phyloP scores from a whole-genome alignment of 345 rosid genomes.

The Linum usitatissimum region DNA sequence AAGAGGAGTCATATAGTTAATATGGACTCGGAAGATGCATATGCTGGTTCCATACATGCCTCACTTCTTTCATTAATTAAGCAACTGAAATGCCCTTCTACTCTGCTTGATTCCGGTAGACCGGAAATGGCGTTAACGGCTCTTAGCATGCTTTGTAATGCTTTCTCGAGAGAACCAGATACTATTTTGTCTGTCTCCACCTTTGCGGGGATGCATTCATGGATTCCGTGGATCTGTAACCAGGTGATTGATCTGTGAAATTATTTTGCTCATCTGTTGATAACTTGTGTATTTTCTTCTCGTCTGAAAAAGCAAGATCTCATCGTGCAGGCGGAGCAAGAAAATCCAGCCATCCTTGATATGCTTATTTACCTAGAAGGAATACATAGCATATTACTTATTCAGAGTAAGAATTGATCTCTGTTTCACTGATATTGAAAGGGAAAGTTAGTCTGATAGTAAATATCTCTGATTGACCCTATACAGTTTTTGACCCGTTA shows the following conservation, averaged over 20 bases:
- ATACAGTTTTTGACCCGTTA: not conserved
- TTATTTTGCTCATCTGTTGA: constrained; percentile 4
- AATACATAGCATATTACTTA: constrained; percentile 48
- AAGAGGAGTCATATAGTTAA: constrained; percentile 24
- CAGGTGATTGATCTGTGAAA: constrained; percentile 32
- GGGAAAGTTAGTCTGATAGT: not conserved
- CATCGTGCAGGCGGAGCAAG: constrained; percentile 47
- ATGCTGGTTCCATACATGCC: constrained; percentile 36
- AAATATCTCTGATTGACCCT: not conserved
- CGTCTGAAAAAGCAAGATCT: constrained; percentile 8
- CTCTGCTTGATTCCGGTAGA: constrained; percentile 30
- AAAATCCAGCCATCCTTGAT: constrained; percentile 32
- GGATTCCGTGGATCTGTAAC: constrained; percentile 77
- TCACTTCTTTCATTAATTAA: constrained; percentile 50
- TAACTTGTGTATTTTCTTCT: not conserved
- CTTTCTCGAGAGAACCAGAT: constrained; percentile 49
- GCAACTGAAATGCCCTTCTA: constrained; percentile 38
- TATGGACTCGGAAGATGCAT: constrained; percentile 40
- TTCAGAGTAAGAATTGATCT: constrained; percentile 40
- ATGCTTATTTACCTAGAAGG: constrained; percentile 64
- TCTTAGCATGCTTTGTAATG: constrained; percentile 74
- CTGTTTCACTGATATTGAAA: not conserved
- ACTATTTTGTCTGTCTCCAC: constrained; percentile 43
- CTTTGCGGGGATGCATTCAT: constrained; percentile 45
- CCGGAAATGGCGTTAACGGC: constrained; percentile 53